Evolutionary conservation across 2,329 filamentous ascomycete species (phyloP), one percentile per base, ranked within the genome.

Genomic region (Aspergillus piperis): DNA sequence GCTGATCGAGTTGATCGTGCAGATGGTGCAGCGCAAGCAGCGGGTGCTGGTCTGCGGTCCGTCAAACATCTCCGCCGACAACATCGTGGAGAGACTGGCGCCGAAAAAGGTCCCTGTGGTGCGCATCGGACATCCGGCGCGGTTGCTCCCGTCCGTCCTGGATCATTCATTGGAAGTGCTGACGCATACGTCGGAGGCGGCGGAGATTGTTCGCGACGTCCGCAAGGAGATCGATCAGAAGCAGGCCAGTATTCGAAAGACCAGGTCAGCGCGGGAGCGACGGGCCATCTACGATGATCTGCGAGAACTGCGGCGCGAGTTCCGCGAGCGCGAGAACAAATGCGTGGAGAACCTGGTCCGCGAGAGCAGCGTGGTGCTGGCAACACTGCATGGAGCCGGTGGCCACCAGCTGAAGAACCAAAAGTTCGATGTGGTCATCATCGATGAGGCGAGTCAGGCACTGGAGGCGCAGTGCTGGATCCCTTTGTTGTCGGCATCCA

Each of bases 401-500:
- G 90, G 93, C 0, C 89, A 87, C 68, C 92, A 97, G 76, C 80
- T 96, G 32, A 88, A 87, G 62, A 85, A 88, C 62, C 87, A 96
- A 70, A 80, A 86, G 55, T 99, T 99, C 65, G 95, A 99, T 74
- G 90, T 96, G 4, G 91, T 99, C 27, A 88, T 99, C 62, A 92
- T 99, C 59, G 95, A 99, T 71, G 95, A 99, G 78, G 95, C 93
- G 4, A 96, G 91, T 73, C 95, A 99, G 75, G 95, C 95, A 2
- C 82, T 98, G 8, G 95, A 99, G 77, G 93, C 95, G 0, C 94
- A 98, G 76, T 97, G 93, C 78, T 99, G 95, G 95, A 93, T 98
- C 54, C 88, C 95, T 10, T 78, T 99, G 50, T 78, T 97, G 17
- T 84, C 86, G 42, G 91, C 83, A 41, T 81, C 91, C 0, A 98